These are phyloP conservation scores for Didymella lethalis DNA, from an alignment of 2,329 filamentous ascomycete species.

Conservation along the genomic window DNA sequence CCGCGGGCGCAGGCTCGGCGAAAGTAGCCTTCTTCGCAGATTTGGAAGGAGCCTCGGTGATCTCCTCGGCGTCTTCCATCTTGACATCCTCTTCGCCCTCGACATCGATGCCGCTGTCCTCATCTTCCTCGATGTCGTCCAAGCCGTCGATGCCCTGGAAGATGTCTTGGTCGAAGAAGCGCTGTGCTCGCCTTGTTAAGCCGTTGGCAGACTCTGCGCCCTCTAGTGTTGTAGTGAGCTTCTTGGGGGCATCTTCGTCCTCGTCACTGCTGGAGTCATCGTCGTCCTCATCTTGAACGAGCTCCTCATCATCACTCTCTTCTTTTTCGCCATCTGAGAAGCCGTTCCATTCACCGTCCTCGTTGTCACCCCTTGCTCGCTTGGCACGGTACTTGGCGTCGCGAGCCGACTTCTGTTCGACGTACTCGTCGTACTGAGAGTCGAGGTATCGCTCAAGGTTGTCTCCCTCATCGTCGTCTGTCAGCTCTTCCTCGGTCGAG, in stretches of 20 bases:
- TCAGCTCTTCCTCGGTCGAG: slow-evolving; percentile 59
- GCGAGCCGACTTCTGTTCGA: slow-evolving; percentile 76
- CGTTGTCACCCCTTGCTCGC: slow-evolving; percentile 82
- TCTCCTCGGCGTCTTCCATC: slow-evolving; percentile 24
- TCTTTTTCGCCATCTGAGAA: slow-evolving; percentile 72
- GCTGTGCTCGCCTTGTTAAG: slow-evolving; percentile 83
- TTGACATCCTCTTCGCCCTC: slow-evolving; percentile 47
- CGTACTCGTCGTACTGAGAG: slow-evolving; percentile 84
- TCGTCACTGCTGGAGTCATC: slow-evolving; percentile 71
- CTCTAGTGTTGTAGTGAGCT: slow-evolving; percentile 70
- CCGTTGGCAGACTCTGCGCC: slow-evolving; percentile 60
- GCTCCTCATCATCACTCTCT: slow-evolving; percentile 64
- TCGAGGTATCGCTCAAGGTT: slow-evolving; percentile 85
- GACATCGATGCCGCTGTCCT: slow-evolving; percentile 52
- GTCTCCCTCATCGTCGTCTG: slow-evolving; percentile 85
- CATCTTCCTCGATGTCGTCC: slow-evolving; percentile 62
- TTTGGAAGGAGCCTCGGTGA: slow-evolving; percentile 28
- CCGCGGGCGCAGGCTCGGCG: slow-evolving; percentile 38
- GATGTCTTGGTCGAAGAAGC: slow-evolving; percentile 94
- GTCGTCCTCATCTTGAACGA: slow-evolving; percentile 67
- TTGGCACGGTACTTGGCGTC: slow-evolving; percentile 93
- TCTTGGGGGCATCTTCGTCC: slow-evolving; percentile 55
- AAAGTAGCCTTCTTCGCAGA: slow-evolving; percentile 30
- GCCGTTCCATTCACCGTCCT: slow-evolving; percentile 81
- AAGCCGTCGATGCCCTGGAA: slow-evolving; percentile 82